A percentile compares a stretch with the other conserved stretches of the same genome.
phyloP scores from a whole-genome alignment of 2,329 filamentous ascomycete genomes.

The Colletotrichum lupini region DNA sequence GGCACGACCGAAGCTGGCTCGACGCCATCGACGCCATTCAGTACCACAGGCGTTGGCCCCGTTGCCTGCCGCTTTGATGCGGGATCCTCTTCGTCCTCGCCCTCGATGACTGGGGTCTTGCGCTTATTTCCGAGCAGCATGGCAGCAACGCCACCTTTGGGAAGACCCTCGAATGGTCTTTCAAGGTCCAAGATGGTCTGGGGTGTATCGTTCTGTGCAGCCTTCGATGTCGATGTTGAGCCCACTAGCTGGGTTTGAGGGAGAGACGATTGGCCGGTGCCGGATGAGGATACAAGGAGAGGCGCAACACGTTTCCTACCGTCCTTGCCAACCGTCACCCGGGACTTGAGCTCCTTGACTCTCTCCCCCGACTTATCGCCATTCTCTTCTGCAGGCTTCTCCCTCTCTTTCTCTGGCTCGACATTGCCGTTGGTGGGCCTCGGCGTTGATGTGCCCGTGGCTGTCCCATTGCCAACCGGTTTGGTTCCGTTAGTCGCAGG shows the following conservation, averaged over 20 bases:
- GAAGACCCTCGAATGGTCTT: conserved; percentile 92
- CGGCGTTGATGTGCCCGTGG: conserved; percentile 45
- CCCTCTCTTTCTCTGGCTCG: conserved; percentile 49
- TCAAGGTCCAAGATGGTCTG: conserved; percentile 89
- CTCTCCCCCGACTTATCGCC: conserved; percentile 65
- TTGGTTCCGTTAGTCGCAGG: conserved; percentile 65
- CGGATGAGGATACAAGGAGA: conserved; percentile 89
- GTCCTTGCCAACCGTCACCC: conserved; percentile 95
- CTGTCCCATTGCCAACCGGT: conserved; percentile 43
- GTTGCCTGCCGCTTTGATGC: conserved; percentile 64
- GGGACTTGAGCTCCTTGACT: conserved; percentile 78
- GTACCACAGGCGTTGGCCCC: conserved; percentile 79
- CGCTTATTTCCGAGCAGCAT: conserved; percentile 94
- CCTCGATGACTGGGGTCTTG: conserved; percentile 79
- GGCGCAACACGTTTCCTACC: conserved; percentile 97
- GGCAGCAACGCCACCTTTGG: conserved; percentile 86
- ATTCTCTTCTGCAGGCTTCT: conserved; percentile 54
- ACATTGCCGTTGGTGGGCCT: conserved; percentile 54
- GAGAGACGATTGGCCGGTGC: conserved; percentile 85
- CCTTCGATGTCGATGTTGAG: conserved; percentile 69
- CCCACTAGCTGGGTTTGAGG: conserved; percentile 91
- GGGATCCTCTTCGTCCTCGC: conserved; percentile 78
- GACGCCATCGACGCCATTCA: conserved; percentile 81
- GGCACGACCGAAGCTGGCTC: conserved; percentile 77
- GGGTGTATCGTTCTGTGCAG: conserved; percentile 75